Percentiles rank a stretch among this genome's conserved stretches.
Evolutionary conservation across 371 early-diverging fungal species (phyloP).

Genomic region (Coemansia sp.): DNA sequence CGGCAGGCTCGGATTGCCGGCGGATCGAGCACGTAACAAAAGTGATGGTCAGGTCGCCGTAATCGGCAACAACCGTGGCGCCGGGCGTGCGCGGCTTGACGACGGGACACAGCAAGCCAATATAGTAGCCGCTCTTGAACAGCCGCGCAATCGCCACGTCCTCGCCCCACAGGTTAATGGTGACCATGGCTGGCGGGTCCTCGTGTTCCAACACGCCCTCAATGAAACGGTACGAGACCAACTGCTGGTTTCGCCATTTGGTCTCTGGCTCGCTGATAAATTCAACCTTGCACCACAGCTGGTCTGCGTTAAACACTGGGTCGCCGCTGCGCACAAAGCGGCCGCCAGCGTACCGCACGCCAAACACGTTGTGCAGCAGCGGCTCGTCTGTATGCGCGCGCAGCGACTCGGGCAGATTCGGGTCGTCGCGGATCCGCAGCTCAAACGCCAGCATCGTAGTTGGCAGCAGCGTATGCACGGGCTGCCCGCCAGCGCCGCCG

Average conservation of each 20-base stretch:
- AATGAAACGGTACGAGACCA: not conserved
- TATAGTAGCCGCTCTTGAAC: slow-evolving; percentile 26
- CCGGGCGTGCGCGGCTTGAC: not conserved
- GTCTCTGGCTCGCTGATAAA: not conserved
- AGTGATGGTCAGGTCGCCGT: slow-evolving; percentile 35
- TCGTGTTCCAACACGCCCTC: slow-evolving; percentile 27
- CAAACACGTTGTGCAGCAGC: slow-evolving; percentile 28
- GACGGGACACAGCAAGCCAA: slow-evolving; percentile 36
- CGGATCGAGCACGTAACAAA: slow-evolving; percentile 16
- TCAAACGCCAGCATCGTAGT: slow-evolving; percentile 38
- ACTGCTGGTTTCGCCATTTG: not conserved
- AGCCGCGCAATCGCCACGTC: slow-evolving; percentile 23
- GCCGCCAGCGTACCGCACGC: slow-evolving; percentile 17
- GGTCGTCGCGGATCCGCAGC: slow-evolving; percentile 27
- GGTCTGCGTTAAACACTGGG: slow-evolving; percentile 38
- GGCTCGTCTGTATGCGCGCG: slow-evolving; percentile 26
- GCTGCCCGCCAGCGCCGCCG: slow-evolving; percentile 15
- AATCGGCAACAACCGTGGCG: slow-evolving; percentile 7
- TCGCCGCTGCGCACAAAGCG: slow-evolving; percentile 8
- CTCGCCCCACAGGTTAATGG: slow-evolving; percentile 25
- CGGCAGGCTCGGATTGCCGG: not conserved
- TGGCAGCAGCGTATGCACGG: slow-evolving; percentile 27
- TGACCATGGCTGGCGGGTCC: slow-evolving; percentile 8
- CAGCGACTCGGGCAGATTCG: slow-evolving; percentile 5
- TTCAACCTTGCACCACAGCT: slow-evolving; percentile 42